A percentile compares a stretch with the other conserved stretches of the same genome.
Conservation (phyloP, 164 flowering plant species). For the Chloranthus sessilifolius region DNA sequence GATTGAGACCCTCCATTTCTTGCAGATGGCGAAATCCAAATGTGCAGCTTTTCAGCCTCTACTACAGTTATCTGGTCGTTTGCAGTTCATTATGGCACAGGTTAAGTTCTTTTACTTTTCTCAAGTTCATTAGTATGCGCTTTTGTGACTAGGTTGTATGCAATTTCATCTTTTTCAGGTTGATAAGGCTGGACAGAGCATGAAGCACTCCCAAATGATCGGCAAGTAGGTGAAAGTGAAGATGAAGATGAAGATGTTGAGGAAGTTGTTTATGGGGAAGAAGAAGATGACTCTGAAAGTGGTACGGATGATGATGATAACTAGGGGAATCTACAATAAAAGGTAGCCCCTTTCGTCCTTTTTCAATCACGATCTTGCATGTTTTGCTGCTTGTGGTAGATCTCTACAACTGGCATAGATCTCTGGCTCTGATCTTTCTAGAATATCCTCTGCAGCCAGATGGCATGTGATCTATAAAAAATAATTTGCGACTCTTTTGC, state of each 20-base stretch:
- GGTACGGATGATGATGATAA: slow-evolving; percentile 45
- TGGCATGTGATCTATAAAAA: no score
- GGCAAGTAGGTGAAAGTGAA: slow-evolving; percentile 38
- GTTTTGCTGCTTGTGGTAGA: no score
- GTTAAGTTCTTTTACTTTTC: slow-evolving; percentile 25
- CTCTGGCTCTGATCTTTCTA: no score
- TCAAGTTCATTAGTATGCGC: no score
- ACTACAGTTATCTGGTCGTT: slow-evolving; percentile 68
- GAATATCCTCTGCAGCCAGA: no score
- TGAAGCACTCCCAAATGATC: slow-evolving; percentile 13
- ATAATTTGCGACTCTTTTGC: no score
- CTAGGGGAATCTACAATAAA: no score
- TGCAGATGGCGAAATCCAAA: slow-evolving; percentile 61
- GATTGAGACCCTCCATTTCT: no score
- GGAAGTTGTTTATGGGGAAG: slow-evolving; percentile 47
- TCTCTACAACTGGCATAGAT: no score
- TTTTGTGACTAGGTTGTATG: neutral
- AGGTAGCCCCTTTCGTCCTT: no score
- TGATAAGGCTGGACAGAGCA: slow-evolving; percentile 43
- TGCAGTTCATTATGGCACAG: slow-evolving; percentile 79
- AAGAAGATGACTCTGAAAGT: slow-evolving; percentile 49
- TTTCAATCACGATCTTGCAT: no score
- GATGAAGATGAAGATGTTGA: slow-evolving; percentile 44
- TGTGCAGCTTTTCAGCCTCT: slow-evolving; percentile 49
- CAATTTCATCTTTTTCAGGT: slow-evolving; percentile 28